A percentile compares a stretch with the other conserved stretches of the same genome.
Conservation (phyloP, 2,329 filamentous ascomycete genomes). For the Scleromitrula shiraiana region DNA sequence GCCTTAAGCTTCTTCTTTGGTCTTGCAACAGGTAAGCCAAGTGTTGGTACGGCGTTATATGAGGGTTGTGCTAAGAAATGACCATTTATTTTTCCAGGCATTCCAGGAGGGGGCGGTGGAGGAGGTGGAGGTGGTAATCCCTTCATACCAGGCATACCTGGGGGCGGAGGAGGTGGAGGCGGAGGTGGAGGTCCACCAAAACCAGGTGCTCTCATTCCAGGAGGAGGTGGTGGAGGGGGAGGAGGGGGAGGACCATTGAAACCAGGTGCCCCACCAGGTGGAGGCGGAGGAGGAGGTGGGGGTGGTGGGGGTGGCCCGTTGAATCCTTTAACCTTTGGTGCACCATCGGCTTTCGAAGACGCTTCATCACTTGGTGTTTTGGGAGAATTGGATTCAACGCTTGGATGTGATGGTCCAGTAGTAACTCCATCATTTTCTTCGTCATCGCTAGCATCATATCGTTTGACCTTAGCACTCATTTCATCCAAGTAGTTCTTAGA, state of each 20-base stretch:
- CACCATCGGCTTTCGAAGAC: conserved; percentile 14
- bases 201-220: conserved; percentile 23
- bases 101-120: conserved; percentile 50
- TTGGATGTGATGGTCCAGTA: conserved; percentile 68
- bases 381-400: conserved; percentile 58
- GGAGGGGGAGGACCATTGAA: conserved; percentile 31
- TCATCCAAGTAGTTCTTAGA: conserved; percentile 56
- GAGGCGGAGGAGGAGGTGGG: conserved; percentile 31
- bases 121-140: conserved; percentile 37
- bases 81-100: conserved; percentile 63
- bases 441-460: conserved; percentile 48
- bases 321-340: conserved; percentile 29
- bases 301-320: conserved; percentile 33
- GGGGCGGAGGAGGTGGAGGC: conserved; percentile 38
- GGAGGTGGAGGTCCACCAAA: conserved; percentile 31
- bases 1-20: conserved; percentile 99
- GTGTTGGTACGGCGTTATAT: conserved; percentile 45
- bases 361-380: conserved; percentile 40
- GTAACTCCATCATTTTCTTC: conserved; percentile 55
- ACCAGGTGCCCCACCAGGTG: conserved; percentile 27
- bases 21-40: conserved; percentile 70
- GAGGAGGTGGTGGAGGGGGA: conserved; percentile 33
- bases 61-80: conserved; percentile 61
- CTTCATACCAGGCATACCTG: conserved; percentile 39
- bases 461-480: conserved; percentile 68